Conservation (phyloP, 1,284 basidiomycete genomes). For the Apiotrichum gamsii region DNA sequence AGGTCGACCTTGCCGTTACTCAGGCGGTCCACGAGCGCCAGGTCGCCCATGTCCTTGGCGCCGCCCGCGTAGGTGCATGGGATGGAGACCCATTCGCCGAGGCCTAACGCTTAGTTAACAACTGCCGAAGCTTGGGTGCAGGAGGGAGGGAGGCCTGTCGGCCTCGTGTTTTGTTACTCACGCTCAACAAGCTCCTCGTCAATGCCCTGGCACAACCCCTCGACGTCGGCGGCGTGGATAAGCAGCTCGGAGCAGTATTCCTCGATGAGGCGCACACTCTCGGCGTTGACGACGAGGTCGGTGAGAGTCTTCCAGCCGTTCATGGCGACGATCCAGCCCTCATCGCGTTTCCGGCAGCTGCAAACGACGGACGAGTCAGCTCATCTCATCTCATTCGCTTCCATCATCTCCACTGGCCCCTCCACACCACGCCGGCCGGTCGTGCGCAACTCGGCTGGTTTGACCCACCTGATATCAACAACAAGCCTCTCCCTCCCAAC, state of each 20-base stretch:
- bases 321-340: slow-evolving; percentile 93
- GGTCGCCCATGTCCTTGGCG: slow-evolving; percentile 79
- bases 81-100: slow-evolving; percentile 86
- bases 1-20: slow-evolving; percentile 85
- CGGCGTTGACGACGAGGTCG: slow-evolving; percentile 74
- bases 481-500: slow-evolving; percentile 85
- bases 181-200: slow-evolving; percentile 82
- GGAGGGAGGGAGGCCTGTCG: not conserved
- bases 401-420: too few species aligned
- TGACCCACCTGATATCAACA: slow-evolving; percentile 84
- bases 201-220: slow-evolving; percentile 94
- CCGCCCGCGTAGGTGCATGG: slow-evolving; percentile 97
- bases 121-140: too few species aligned
- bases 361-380: not conserved
- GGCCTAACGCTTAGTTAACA: slow-evolving; percentile 52
- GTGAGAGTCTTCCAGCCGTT: slow-evolving; percentile 98
- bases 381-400: too few species aligned
- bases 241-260: slow-evolving; percentile 72
- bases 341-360: slow-evolving; percentile 74
- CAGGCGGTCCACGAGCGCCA: slow-evolving; percentile 73
- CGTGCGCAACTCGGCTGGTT: too few species aligned
- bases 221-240: slow-evolving; percentile 95
- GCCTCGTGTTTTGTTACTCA: slow-evolving; percentile 48
- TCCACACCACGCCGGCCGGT: too few species aligned
- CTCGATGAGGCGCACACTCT: slow-evolving; percentile 36